Percentiles rank a stretch among this genome's conserved stretches.
These are phyloP conservation scores for Tolypocladium tropicale DNA, from an alignment of 2,329 filamentous ascomycete genomes.

Conservation along the genomic window DNA sequence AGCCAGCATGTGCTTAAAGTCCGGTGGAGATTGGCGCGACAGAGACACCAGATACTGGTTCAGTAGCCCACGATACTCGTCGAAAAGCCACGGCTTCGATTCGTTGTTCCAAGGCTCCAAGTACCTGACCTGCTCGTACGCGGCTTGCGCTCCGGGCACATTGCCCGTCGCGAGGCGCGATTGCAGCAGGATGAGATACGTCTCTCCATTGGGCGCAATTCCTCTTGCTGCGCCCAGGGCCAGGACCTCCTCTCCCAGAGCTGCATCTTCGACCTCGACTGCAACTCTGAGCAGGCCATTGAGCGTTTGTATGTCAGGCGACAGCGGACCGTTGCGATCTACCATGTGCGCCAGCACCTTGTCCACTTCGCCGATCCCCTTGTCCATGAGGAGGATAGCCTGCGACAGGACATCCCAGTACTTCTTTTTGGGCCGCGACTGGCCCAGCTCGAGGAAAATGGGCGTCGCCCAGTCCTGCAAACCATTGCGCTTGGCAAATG, in stretches of 20 bases:
- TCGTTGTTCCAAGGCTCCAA: slow-evolving; percentile 28
- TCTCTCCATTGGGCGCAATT: slow-evolving; percentile 57
- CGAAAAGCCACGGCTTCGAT: slow-evolving; percentile 29
- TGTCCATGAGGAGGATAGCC: slow-evolving; percentile 59
- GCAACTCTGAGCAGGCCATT: slow-evolving; percentile 68
- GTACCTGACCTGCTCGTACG: slow-evolving; percentile 41
- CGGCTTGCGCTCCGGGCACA: slow-evolving; percentile 55
- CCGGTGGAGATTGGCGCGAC: slow-evolving; percentile 46
- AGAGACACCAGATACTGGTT: slow-evolving; percentile 66
- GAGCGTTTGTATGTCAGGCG: slow-evolving; percentile 60
- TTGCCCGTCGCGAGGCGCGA: slow-evolving; percentile 67
- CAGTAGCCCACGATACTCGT: slow-evolving; percentile 49
- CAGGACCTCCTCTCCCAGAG: slow-evolving; percentile 65
- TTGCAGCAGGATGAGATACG: slow-evolving; percentile 64
- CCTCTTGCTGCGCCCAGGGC: slow-evolving; percentile 53
- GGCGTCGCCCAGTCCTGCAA: slow-evolving; percentile 52
- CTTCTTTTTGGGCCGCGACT: slow-evolving; percentile 36
- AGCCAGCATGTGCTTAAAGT: slow-evolving; percentile 62
- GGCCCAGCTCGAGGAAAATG: slow-evolving; percentile 44
- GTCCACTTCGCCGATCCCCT: slow-evolving; percentile 42
- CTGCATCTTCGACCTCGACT: slow-evolving; percentile 56
- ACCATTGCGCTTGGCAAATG: slow-evolving; percentile 47
- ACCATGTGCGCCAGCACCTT: slow-evolving; percentile 64
- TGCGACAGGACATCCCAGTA: slow-evolving; percentile 66
- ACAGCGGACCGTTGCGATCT: slow-evolving; percentile 36